Evolutionary conservation across 257 asterid genomes (phyloP).

Genomic region (Solanum pennellii): DNA sequence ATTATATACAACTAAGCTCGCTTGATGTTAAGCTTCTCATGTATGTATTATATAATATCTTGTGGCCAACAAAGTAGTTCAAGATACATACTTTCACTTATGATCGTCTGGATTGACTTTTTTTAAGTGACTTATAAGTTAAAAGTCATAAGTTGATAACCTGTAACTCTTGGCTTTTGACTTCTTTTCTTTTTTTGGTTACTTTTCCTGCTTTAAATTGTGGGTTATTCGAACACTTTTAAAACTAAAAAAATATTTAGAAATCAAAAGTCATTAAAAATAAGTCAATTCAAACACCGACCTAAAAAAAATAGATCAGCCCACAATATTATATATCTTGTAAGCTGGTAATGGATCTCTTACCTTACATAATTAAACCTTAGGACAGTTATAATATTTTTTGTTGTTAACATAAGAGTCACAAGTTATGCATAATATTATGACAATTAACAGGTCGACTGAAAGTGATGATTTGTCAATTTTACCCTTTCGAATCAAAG

Average conservation of each 20-base stretch:
- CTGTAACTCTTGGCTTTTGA: background rate
- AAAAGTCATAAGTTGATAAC: background rate
- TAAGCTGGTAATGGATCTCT: background rate
- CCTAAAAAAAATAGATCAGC: background rate
- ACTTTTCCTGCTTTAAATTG: background rate
- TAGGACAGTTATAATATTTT: background rate
- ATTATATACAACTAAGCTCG: background rate
- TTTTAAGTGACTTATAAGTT: no score
- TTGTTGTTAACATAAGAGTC: background rate
- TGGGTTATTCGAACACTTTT: no score
- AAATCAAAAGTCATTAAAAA: no score
- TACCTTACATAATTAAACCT: background rate
- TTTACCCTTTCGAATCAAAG: background rate
- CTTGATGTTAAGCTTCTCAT: background rate
- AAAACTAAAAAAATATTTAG: no score
- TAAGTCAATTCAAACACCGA: fast-evolving
- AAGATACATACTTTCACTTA: background rate
- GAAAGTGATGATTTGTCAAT: background rate
- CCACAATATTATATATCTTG: background rate
- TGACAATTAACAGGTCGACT: no score
- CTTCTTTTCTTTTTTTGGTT: background rate
- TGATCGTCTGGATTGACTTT: background rate
- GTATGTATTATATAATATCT: no score
- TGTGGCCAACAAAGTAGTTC: background rate
- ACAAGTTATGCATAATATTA: background rate